Evolutionary conservation across 2,329 filamentous ascomycete genomes (phyloP).

Genomic region (Tolypocladium tropicale): DNA sequence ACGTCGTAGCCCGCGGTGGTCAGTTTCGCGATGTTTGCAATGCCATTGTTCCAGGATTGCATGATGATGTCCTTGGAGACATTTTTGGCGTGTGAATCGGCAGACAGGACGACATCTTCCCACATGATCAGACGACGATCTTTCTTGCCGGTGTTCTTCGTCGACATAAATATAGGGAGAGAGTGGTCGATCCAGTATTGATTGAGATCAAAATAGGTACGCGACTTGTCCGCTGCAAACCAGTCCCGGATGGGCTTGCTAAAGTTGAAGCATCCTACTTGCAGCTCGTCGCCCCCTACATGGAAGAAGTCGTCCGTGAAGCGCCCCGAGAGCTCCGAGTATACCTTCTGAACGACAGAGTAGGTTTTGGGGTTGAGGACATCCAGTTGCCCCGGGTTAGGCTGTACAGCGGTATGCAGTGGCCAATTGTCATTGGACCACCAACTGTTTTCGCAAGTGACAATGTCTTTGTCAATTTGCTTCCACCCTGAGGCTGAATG

Average conservation of each 20-base stretch:
- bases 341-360: constrained; percentile 41
- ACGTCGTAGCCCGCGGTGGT: constrained; percentile 40
- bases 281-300: constrained; percentile 45
- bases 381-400: constrained; percentile 46
- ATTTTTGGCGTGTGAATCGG: constrained; percentile 29
- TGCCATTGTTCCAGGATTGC: constrained; percentile 44
- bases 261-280: constrained; percentile 45
- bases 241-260: constrained; percentile 36
- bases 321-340: constrained; percentile 37
- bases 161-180: constrained; percentile 34
- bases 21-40: constrained; percentile 39
- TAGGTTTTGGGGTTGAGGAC: constrained; percentile 46
- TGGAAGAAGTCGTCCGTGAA: constrained; percentile 46
- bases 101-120: constrained; percentile 39
- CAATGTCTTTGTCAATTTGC: constrained; percentile 39
- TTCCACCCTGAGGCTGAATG: constrained; percentile 44
- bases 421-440: constrained; percentile 49
- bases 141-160: constrained; percentile 12
- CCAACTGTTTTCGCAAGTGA: constrained; percentile 46
- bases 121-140: constrained; percentile 46
- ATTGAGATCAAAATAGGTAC: constrained; percentile 35
- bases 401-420: constrained; percentile 40
- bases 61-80: constrained; percentile 41
- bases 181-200: constrained; percentile 44
- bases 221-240: constrained; percentile 34